A percentile compares a stretch with the other conserved stretches of the same genome.
These are phyloP conservation scores for Trifolium subterraneum DNA, from an alignment of 306 rosid genomes.

Conservation along the genomic window DNA sequence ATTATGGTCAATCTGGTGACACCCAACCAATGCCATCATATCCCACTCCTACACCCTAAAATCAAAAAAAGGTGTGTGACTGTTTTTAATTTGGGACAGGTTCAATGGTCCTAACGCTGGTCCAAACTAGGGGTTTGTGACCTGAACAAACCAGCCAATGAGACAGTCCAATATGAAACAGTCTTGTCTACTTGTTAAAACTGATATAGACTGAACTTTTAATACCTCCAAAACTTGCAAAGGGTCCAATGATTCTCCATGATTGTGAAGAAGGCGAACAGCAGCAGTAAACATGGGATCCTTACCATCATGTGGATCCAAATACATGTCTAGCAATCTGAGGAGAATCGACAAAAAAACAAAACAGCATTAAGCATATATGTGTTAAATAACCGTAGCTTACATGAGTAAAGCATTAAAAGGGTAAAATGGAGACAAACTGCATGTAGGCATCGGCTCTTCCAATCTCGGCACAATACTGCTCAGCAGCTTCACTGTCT, in stretches of 20 bases:
- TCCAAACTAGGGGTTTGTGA: slow-evolving; percentile 2
- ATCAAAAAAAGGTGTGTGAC: not conserved
- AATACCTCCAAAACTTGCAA: slow-evolving; percentile 93
- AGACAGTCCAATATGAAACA: not conserved
- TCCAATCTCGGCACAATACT: slow-evolving; percentile 98
- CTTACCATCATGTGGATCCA: slow-evolving; percentile 97
- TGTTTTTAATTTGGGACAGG: not conserved
- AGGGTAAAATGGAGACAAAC: slow-evolving; percentile 59
- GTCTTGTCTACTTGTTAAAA: not conserved
- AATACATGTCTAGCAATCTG: slow-evolving; percentile 99
- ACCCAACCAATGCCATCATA: not conserved
- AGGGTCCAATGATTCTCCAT: slow-evolving; percentile 95
- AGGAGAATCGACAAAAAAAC: slow-evolving; percentile 38
- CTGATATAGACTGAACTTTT: slow-evolving; percentile 29
- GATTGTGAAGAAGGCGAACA: slow-evolving; percentile 97
- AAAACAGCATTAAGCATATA: slow-evolving; percentile 28
- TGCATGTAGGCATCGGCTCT: slow-evolving; percentile 97
- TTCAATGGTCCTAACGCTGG: slow-evolving; percentile 8
- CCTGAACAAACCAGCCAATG: slow-evolving; percentile 1
- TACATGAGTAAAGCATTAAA: slow-evolving; percentile 18
- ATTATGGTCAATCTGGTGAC: not conserved
- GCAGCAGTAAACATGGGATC: slow-evolving; percentile 99
- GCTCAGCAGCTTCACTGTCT: slow-evolving; percentile 98
- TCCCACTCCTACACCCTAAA: not conserved
- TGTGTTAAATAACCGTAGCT: not conserved